Percentiles rank a stretch among this genome's conserved stretches.
phyloP scores from a whole-genome alignment of 129 eudicot species.

The Smallanthus sonchifolius region DNA sequence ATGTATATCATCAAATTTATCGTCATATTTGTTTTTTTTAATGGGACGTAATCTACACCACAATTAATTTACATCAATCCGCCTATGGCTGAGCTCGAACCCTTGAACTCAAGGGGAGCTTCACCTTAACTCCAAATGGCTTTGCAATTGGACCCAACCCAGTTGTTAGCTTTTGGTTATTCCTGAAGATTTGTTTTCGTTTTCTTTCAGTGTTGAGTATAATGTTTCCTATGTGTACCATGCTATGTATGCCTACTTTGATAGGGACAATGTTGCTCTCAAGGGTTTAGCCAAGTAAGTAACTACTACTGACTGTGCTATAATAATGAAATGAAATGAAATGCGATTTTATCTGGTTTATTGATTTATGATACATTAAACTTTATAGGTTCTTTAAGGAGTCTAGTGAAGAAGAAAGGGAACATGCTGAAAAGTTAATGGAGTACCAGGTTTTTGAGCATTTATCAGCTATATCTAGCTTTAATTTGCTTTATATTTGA shows the following conservation, averaged over 20 bases:
- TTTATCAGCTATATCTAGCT: neutral
- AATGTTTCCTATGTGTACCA: conserved; percentile 91
- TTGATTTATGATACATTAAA: neutral
- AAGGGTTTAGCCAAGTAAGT: conserved; percentile 89
- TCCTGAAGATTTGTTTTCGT: conserved; percentile 1
- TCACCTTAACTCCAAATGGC: too few species aligned
- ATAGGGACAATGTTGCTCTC: conserved; percentile 90
- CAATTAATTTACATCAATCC: too few species aligned
- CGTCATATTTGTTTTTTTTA: neutral
- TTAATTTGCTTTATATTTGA: conserved; percentile 6
- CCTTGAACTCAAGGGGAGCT: too few species aligned
- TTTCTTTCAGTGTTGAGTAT: conserved; percentile 67
- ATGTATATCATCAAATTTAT: neutral
- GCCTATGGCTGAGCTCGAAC: too few species aligned
- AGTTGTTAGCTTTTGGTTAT: conserved; percentile 1
- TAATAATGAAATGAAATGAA: neutral
- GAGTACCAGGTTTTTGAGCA: conserved; percentile 68
- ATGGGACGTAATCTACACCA: too few species aligned
- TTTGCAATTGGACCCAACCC: too few species aligned
- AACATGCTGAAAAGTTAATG: conserved; percentile 87
- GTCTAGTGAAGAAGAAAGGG: conserved; percentile 89
- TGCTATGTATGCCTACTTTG: conserved; percentile 90
- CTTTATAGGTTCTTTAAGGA: conserved; percentile 73
- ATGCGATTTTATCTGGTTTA: neutral
- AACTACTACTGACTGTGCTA: neutral